Evolutionary conservation across 441 rosid species (phyloP), one percentile per base, ranked within the genome.

Genomic region (Francoa sonchifolia): DNA sequence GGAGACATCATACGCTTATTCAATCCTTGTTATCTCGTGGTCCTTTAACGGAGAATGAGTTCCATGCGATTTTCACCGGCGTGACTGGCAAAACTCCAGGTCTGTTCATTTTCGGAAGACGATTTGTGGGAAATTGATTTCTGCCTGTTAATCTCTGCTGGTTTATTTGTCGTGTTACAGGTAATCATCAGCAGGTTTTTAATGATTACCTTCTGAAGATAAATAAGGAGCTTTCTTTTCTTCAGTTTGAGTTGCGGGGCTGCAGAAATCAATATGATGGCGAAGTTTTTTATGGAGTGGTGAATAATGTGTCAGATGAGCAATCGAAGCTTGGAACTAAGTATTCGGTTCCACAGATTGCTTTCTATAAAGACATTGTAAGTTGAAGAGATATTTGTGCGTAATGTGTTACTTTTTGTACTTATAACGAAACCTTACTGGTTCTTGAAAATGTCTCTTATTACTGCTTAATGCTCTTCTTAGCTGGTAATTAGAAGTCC

Each of bases 291-390:
- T 89, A 77, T 47, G 98, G 98, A 13, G 54, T 89, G 27, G 92
- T 85, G 32, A 89, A 89, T 60, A 75, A 58, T 48, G 74, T 82
- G 8, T 58, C 92, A 0, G 95, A 89, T 32, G 94, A 82, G n/a
- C 94, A 89, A 28, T 85, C 96, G 8, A 72, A 89, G 70, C 89
- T 85, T 18, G 98, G 96, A 25, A 77, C 94, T 0, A 72, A 70
- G 20, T 89, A 77, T 56, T 68, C 92, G 11, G 82, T 77, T 63
- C 94, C 75, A 0, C 96, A 89, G 69, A 77, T 89, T 58, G 78
- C 92, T 16, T 68, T 77, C 47, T 89, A 72, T 39, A 85, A 76
- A 68, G 86, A 72, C 37, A 67, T 82, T 61, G 98, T 89, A 62
- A 67, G 96, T 82, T 20, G 25, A 26, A 0, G 15, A 39, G 6